Base-by-base conservation (phyloP, 2,329 filamentous ascomycete species). In the Ascomycota sp. region DNA sequence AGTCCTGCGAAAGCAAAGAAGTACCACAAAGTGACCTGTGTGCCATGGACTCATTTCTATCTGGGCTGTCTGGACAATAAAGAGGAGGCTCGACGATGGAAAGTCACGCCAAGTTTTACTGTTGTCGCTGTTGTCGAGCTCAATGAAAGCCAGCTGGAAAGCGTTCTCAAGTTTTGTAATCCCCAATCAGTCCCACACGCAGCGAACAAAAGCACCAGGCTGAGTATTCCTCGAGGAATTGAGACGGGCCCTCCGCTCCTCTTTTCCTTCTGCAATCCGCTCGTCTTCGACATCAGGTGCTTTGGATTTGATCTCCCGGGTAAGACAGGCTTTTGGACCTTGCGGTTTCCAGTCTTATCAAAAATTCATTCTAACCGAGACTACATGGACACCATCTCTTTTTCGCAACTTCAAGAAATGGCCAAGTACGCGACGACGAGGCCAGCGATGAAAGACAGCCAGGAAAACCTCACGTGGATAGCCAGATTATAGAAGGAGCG, bases 1-100 rank as follows among this genome's bases (percentile, higher is more conserved):
- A 67, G 82, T 38, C 54, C 75, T 3, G 55, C 61, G 29, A 66
- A 70, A 36, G 76, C 74, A 7, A 60, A 58, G 27, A 55, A 60
- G 7, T 63, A 69, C 28, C 50, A 55, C 4, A 48, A 17, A 17
- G 4, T 74, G 3, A 55, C 57, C 5, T 57, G 61, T 12, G 43
- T 79, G 26, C 62, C 64, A 31, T 92, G 76, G 75, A 92, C 80
- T 3, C 70, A 79, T 30, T 92, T 91, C 43, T 74, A 77, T 42
- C 51, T 92, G 11, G 83, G 72, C 1, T 92, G 81, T 46, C 55
- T 85, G 7, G 56, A 65, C 15, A 89, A 89, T 41, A 71, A 68
- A 39, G 57, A 65, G 5, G 61, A 65, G 10, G 65, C 74, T 0
- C 44, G 56, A 20, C 55, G 63, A 6, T 63, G 55, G 38, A 48